Evolutionary conservation across 2,329 filamentous ascomycete species (phyloP).

Genomic region (Whalleya microplaca): DNA sequence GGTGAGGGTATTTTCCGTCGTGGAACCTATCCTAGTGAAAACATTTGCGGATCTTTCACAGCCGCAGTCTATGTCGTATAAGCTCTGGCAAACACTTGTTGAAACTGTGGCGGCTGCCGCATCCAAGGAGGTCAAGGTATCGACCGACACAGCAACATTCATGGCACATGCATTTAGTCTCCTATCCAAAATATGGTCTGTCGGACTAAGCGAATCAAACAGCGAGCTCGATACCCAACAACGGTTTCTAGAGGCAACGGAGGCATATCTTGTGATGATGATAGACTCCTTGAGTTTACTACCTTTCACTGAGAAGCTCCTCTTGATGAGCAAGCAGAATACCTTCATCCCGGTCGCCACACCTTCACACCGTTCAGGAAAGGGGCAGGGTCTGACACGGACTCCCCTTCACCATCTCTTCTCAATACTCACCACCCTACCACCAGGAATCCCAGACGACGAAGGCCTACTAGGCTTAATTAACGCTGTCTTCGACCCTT

Average conservation of each 20-base stretch:
- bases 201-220: constrained; percentile 58
- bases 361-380: constrained; percentile 64
- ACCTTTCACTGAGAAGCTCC: constrained; percentile 65
- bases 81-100: constrained; percentile 66
- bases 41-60: constrained; percentile 66
- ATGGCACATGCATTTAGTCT: constrained; percentile 73
- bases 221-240: constrained; percentile 51
- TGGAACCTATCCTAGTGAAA: constrained; percentile 62
- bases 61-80: constrained; percentile 55
- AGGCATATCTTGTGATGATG: constrained; percentile 53
- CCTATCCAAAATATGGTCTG: constrained; percentile 70
- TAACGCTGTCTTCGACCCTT: constrained; percentile 58
- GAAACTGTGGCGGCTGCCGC: constrained; percentile 68
- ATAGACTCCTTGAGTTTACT: constrained; percentile 58
- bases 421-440: constrained; percentile 58
- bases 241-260: constrained; percentile 59
- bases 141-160: constrained; percentile 79
- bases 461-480: constrained; percentile 52
- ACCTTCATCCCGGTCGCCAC: constrained; percentile 66
- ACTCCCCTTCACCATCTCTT: constrained; percentile 70
- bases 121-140: constrained; percentile 87
- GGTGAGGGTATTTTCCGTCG: constrained; percentile 64
- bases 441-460: constrained; percentile 52
- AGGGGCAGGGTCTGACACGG: constrained; percentile 53
- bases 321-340: constrained; percentile 55